Base-by-base conservation (phyloP, 176 grass and related monocot species). In the Carex littledalei region DNA sequence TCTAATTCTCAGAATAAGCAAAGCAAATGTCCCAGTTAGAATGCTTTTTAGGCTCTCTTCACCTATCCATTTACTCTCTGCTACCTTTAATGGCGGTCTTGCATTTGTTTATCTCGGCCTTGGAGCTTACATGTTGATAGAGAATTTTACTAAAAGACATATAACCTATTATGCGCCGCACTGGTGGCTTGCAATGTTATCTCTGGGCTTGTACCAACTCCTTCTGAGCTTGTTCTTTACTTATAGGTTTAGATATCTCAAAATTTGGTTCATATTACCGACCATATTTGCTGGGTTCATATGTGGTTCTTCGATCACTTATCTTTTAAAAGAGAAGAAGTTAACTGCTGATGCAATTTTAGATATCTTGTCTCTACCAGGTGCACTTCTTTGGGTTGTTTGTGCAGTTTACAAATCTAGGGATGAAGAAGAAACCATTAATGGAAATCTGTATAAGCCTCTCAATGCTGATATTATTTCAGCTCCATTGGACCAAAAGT, bases 301-400 rank as follows among this genome's bases (percentile, higher is more conserved):
- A 1, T 89, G 85, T 82, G 83, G 64, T 77, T 88, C 91, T 71
- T 92, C 93, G 11, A 79, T 86, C 58, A 45, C 88, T 67, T 64
- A 84, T 86, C 78, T 93, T 41, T 6, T 90, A 47, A 35, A 63
- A 67, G 52, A 86, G 31, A 98, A 71, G 50, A 63, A 26, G 7
- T 7, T 90, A 24, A 85, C 88, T 7, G 15, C 75, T 4, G 87
- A 92, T 87, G 12, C 49, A 26, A 88, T 55, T 65, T 89, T 95
- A 61, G 88, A 95, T 89, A 63, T 93, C 87, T 87, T 95, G 55
- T 87, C 76, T 50, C 82, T 94, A 49, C 91, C 87, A 11, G 88
- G 85, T 17, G 82, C 88, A 20, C n/a, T 89, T 39, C 57, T 98
- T 14, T 58, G 91, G 0, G 57, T 93, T 61, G 8, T 93, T 85